These are phyloP conservation scores for Flaveria robusta DNA, from an alignment of 129 eudicot species.

Conservation along the genomic window DNA sequence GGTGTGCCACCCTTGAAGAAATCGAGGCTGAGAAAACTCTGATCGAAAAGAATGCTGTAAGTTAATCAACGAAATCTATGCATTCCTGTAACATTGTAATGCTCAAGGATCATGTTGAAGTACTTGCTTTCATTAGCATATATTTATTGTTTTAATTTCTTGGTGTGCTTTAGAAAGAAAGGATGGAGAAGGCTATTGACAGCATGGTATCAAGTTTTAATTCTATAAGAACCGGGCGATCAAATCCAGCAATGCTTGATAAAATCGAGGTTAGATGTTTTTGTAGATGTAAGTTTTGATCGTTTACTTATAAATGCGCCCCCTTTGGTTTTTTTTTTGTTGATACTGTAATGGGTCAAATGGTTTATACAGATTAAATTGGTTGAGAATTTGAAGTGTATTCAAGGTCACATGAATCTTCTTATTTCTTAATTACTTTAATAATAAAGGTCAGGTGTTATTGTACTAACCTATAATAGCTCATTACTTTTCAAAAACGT, in stretches of 20 bases:
- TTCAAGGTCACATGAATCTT: not conserved
- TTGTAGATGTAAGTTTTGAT: not conserved
- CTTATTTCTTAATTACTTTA: not conserved
- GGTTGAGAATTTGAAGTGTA: not conserved
- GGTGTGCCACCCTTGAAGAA: constrained; percentile 87
- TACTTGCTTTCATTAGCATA: not conserved
- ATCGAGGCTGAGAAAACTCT: constrained; percentile 81
- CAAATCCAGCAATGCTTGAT: constrained; percentile 94
- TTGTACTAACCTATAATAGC: not conserved
- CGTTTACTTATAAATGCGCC: not conserved
- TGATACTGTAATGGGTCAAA: not conserved
- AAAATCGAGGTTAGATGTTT: constrained; percentile 63
- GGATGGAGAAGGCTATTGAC: constrained; percentile 95
- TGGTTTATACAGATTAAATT: not conserved
- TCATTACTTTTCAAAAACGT: not conserved
- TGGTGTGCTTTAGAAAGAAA: constrained; percentile 59
- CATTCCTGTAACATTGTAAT: not conserved
- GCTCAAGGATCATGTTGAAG: not conserved
- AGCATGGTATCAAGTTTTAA: constrained; percentile 64
- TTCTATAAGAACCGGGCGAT: constrained; percentile 81
- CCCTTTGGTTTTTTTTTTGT: not conserved
- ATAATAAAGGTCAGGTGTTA: not conserved
- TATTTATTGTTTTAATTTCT: not conserved
- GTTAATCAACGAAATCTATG: constrained; percentile 18
- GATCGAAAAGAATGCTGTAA: constrained; percentile 72